Evolutionary conservation across 306 rosid species (phyloP).

Genomic region (Mucuna pruriens): DNA sequence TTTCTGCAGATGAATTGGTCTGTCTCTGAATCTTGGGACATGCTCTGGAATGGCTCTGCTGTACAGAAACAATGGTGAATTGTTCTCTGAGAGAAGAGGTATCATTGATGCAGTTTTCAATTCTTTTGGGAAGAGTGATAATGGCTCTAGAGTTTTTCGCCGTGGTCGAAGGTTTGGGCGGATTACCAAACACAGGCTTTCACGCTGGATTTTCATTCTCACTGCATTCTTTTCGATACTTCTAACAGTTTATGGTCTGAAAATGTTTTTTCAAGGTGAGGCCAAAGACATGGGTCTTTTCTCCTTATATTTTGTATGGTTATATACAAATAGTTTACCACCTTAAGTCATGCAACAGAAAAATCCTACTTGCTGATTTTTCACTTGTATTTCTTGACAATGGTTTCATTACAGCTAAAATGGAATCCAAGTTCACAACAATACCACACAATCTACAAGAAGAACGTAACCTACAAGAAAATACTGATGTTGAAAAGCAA

Average conservation of each 20-base stretch:
- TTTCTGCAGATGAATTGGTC: constrained; percentile 48
- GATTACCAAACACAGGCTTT: constrained; percentile 55
- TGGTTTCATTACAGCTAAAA: constrained; percentile 52
- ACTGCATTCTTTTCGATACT: constrained; percentile 54
- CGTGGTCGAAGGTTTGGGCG: constrained; percentile 76
- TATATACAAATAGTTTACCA: constrained; percentile 25
- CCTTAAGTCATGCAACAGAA: not conserved
- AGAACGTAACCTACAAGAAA: constrained; percentile 40
- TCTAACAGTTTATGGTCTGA: constrained; percentile 63
- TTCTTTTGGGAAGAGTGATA: constrained; percentile 38
- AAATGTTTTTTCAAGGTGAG: constrained; percentile 66
- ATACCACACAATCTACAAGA: constrained; percentile 23
- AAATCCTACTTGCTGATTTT: constrained; percentile 9
- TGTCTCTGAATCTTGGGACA: constrained; percentile 41
- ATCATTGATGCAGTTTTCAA: constrained; percentile 36
- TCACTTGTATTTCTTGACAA: constrained; percentile 4
- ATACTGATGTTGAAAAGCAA: constrained; percentile 38
- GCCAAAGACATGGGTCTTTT: constrained; percentile 21
- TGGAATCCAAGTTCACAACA: constrained; percentile 49
- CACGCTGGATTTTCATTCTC: constrained; percentile 54
- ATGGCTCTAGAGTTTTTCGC: constrained; percentile 61
- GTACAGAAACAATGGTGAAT: constrained; percentile 51
- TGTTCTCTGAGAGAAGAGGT: constrained; percentile 60
- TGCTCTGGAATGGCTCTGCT: constrained; percentile 56
- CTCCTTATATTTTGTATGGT: constrained; percentile 20